These are phyloP conservation scores for Gossypium trilobum DNA, from an alignment of 441 rosid genomes.

Conservation along the genomic window DNA sequence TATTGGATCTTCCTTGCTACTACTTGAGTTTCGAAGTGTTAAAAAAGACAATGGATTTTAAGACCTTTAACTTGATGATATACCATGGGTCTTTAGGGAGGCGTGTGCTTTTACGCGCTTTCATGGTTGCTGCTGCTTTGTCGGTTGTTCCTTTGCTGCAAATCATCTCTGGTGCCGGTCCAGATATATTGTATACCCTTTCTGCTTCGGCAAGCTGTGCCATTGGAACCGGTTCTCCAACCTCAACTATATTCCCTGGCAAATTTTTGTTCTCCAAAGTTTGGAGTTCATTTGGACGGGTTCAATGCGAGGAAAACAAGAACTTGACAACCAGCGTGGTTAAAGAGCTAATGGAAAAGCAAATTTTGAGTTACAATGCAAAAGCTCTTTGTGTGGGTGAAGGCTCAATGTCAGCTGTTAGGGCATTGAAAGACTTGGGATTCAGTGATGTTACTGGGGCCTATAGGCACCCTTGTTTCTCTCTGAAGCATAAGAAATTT, in stretches of 20 bases:
- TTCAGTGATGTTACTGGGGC: constrained; percentile 38
- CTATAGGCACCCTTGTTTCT: constrained; percentile 43
- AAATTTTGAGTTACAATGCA: constrained; percentile 34
- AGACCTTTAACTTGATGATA: constrained; percentile 34
- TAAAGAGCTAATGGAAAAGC: constrained; percentile 39
- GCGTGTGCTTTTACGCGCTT: constrained; percentile 38
- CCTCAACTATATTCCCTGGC: constrained; percentile 17
- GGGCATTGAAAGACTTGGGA: constrained; percentile 47
- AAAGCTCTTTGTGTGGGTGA: constrained; percentile 56
- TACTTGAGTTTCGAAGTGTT: constrained; percentile 2
- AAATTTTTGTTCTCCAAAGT: constrained; percentile 22
- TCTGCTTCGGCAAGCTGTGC: constrained; percentile 12
- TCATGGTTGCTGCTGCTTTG: constrained; percentile 28
- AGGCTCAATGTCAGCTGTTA: constrained; percentile 40
- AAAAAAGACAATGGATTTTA: constrained; percentile 36
- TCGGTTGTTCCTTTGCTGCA: constrained; percentile 37
- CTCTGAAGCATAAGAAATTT: constrained; percentile 35
- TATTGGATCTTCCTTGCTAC: constrained; percentile 2
- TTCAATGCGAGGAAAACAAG: constrained; percentile 29
- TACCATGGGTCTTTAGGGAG: constrained; percentile 33
- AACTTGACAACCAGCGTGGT: constrained; percentile 41
- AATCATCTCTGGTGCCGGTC: constrained; percentile 19
- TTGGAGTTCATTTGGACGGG: constrained; percentile 27
- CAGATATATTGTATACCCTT: constrained; percentile 4
- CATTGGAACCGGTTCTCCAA: constrained; percentile 12